Evolutionary conservation across 805 yeast genomes (phyloP), one percentile per base, ranked within the genome.

Genomic region (Crinitomyces ghanaensis): DNA sequence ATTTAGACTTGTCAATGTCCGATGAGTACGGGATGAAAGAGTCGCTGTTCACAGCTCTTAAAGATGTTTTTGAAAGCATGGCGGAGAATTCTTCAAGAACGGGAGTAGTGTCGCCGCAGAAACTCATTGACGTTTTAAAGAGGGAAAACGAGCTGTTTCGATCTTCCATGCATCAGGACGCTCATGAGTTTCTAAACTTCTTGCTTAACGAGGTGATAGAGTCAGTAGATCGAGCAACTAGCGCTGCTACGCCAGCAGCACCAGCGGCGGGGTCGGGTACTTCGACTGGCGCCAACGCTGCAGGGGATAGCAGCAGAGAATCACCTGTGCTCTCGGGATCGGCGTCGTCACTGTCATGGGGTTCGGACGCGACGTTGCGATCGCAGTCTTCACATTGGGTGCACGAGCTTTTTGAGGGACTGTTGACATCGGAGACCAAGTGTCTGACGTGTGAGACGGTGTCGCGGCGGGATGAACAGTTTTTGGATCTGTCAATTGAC

Each of bases 91-190:
- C 60, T 33, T 65, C 78, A 4, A 63, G 68, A 14, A 74, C 70
- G 2, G 97, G 97, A 4, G 82, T 91, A 2, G 86, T 84, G 0
- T 80, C 94, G 1, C 95, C 97, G 0, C 61, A 65, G 19, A 68
- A 71, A 44, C 68, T 91, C 31, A 71, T 91, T 28, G 77, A 74
- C 29, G 77, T 77, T 34, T 62, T 88, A 35, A 88, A 84, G 53
- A 70, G 70, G 36, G 86, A 82, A 43, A 91, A 88, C 52, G 81
- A 76, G 45, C 61, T 88, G 47, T 91, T 91, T 55, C 65, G 94
- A 41, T 77, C 84, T 37, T 75, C 81, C 27, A 86, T 85, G 95
- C 98, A 91, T 54, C 98, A 91, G 53, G 98, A 91, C 62, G 96
- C 97, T 4, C 98, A 91, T 57, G 98, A 91, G 58, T 91, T 91